These are phyloP conservation scores for Dissoconium aciculare DNA, from an alignment of 2,329 filamentous ascomycete species.

Conservation along the genomic window DNA sequence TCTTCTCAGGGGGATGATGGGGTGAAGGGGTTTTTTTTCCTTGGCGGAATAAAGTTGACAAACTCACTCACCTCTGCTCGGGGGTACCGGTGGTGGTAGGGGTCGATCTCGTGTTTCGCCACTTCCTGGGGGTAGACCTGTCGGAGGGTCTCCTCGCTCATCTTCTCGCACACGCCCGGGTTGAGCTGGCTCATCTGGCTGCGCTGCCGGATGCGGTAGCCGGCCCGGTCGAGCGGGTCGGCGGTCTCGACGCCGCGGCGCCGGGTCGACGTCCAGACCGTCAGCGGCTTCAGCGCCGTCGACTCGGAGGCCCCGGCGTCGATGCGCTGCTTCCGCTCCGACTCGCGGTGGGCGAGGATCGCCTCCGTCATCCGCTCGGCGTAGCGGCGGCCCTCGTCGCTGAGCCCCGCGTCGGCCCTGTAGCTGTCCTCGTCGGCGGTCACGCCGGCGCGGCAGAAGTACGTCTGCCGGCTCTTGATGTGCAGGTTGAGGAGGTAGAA, in stretches of 20 bases:
- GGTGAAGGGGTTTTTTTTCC: no score
- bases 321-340: constrained; percentile 57
- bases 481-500: constrained; percentile 97
- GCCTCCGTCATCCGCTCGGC: constrained; percentile 74
- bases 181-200: constrained; percentile 97
- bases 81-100: constrained; percentile 93
- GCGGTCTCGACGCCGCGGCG: constrained; percentile 83
- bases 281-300: constrained; percentile 60
- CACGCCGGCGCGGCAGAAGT: constrained; percentile 77
- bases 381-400: constrained; percentile 64
- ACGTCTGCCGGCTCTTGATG: constrained; percentile 87
- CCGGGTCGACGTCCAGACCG: constrained; percentile 89
- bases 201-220: constrained; percentile 76
- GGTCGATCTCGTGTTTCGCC: constrained; percentile 80
- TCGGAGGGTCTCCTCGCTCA: constrained; percentile 70
- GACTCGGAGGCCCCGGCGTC: constrained; percentile 49
- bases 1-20: no score
- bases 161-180: constrained; percentile 86
- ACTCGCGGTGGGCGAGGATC: constrained; percentile 66
- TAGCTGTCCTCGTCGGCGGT: constrained; percentile 81
- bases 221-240: constrained; percentile 59
- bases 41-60: neutral
- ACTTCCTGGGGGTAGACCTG: constrained; percentile 80
- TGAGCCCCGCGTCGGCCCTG: constrained; percentile 77
- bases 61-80: constrained; percentile 62